Evolutionary conservation across 2,329 filamentous ascomycete species (phyloP).

Genomic region (Colletotrichum sansevieriae): DNA sequence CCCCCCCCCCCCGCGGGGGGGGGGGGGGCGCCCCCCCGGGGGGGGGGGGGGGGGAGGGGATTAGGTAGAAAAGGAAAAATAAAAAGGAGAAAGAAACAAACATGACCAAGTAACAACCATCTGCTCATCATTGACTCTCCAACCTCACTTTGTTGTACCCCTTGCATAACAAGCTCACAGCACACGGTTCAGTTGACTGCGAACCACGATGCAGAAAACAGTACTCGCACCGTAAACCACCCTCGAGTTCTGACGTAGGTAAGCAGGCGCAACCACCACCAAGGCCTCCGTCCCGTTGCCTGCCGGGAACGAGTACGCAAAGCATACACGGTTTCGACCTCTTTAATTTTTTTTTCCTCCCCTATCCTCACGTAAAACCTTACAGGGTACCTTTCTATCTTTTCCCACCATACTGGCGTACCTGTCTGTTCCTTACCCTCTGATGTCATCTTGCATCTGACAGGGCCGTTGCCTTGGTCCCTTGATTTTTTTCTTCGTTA

Average conservation of each 20-base stretch:
- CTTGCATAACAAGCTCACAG: conserved; percentile 3
- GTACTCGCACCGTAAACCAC: no score
- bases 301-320: neutral
- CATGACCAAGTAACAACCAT: no score
- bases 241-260: no score
- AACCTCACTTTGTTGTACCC: neutral
- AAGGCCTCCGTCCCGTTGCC: conserved; percentile 9
- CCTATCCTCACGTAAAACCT: neutral
- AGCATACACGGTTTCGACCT: neutral
- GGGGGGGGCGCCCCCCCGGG: no score
- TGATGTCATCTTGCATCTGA: conserved; percentile 39
- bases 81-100: no score
- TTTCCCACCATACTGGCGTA: neutral
- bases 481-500: conserved; percentile 21
- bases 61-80: neutral
- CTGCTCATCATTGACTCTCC: neutral
- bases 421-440: conserved; percentile 27
- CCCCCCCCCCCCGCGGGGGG: no score
- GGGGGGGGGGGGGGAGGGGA: no score
- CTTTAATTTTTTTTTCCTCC: no score
- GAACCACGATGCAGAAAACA: neutral
- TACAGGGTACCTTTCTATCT: neutral
- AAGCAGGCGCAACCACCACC: neutral
- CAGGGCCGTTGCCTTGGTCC: conserved; percentile 36
- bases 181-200: conserved; percentile 7